These are phyloP conservation scores for Cryptosporidium sp. DNA, from an alignment of 169 alveolate species.

Conservation along the genomic window DNA sequence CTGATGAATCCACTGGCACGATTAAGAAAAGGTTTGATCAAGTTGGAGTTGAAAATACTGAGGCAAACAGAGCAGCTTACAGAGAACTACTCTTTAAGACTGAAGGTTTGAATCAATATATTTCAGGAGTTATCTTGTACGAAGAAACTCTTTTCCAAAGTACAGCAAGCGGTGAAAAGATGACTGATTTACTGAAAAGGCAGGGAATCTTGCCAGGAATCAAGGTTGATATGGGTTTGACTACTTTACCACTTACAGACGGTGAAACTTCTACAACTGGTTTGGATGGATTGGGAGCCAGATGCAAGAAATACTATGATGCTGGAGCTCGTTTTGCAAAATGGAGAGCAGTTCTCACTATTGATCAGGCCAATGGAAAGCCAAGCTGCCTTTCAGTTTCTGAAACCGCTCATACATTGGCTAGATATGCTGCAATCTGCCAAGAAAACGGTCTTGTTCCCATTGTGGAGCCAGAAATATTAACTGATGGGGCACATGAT, in stretches of 20 bases:
- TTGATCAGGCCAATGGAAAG: conserved; percentile 89
- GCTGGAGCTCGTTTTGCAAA: conserved; percentile 99
- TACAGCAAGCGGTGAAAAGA: conserved; percentile 86
- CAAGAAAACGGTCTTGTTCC: conserved; percentile 98
- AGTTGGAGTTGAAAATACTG: conserved; percentile 94
- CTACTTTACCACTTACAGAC: conserved; percentile 80
- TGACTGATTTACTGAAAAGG: conserved; percentile 88
- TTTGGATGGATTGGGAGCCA: conserved; percentile 95
- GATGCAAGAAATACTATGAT: conserved; percentile 95
- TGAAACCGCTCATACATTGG: conserved; percentile 97
- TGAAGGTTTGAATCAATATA: conserved; percentile 91
- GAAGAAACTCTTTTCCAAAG: conserved; percentile 98
- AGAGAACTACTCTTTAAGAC: conserved; percentile 95
- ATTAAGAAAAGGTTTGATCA: conserved; percentile 95
- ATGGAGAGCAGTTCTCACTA: conserved; percentile 98
- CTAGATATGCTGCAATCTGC: conserved; percentile 98
- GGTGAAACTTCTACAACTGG: conserved; percentile 93
- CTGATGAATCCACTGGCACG: conserved; percentile 99
- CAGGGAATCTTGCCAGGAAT: conserved; percentile 98
- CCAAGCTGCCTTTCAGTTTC: conserved; percentile 93
- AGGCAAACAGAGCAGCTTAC: conserved; percentile 95
- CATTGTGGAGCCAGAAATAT: conserved; percentile 99
- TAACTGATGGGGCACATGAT: conserved; percentile 96
- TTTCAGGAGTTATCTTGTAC: conserved; percentile 97
- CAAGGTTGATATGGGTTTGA: conserved; percentile 89